These are phyloP conservation scores for Cyclaneusma minus DNA, from an alignment of 2,329 filamentous ascomycete species.

Conservation along the genomic window DNA sequence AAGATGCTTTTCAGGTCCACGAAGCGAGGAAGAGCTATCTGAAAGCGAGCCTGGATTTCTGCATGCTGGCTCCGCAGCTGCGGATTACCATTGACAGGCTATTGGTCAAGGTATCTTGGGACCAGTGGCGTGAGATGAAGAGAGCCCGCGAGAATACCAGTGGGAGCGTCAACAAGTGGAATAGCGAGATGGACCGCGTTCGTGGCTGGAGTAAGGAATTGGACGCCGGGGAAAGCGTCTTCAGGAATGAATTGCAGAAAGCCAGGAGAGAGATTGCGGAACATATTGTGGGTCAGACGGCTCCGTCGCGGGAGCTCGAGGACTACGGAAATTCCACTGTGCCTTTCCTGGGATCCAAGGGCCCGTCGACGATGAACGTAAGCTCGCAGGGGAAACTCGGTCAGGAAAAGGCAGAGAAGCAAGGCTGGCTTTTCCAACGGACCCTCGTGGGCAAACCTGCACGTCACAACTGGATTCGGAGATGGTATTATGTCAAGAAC, in stretches of 20 bases:
- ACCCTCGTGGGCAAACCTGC: slow-evolving; percentile 77
- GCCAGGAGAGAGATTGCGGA: slow-evolving; percentile 75
- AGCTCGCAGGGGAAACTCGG: slow-evolving; percentile 34
- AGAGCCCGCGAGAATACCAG: slow-evolving; percentile 49
- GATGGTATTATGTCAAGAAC: slow-evolving; percentile 93
- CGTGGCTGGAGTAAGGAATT: slow-evolving; percentile 89
- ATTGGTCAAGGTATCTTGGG: slow-evolving; percentile 68
- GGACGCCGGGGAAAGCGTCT: slow-evolving; percentile 73
- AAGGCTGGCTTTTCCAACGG: slow-evolving; percentile 84
- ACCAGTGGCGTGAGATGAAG: slow-evolving; percentile 80
- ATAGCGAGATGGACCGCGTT: slow-evolving; percentile 75
- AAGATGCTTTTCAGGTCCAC: slow-evolving; percentile 91
- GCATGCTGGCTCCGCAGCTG: slow-evolving; percentile 72
- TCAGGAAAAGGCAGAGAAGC: slow-evolving; percentile 50
- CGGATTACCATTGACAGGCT: slow-evolving; percentile 73
- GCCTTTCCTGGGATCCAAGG: slow-evolving; percentile 60
- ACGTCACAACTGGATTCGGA: slow-evolving; percentile 72
- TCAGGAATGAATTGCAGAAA: slow-evolving; percentile 65
- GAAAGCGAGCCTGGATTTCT: slow-evolving; percentile 87
- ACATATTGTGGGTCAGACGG: slow-evolving; percentile 49
- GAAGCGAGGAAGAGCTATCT: slow-evolving; percentile 84
- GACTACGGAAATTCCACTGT: slow-evolving; percentile 86
- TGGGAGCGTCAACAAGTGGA: slow-evolving; percentile 48
- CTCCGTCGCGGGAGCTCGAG: slow-evolving; percentile 82
- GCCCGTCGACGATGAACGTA: slow-evolving; percentile 40